phyloP scores from a whole-genome alignment of 805 yeast genomes.

The Myxozyma vanderwaltii region DNA sequence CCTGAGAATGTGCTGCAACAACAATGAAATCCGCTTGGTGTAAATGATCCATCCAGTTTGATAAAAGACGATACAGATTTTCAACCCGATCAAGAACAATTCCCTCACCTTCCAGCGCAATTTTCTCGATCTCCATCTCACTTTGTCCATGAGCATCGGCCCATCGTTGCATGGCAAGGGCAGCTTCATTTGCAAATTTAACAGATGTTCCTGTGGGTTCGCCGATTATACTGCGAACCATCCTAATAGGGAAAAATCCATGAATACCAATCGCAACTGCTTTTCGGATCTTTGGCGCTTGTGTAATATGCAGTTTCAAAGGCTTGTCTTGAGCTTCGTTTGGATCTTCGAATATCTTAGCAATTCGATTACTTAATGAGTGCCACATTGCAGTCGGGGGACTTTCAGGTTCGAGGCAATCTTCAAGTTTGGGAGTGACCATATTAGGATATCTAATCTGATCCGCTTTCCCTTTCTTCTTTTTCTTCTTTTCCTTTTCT shows the following conservation, averaged over 20 bases:
- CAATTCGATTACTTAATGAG: conserved; percentile 13
- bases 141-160: conserved; percentile 48
- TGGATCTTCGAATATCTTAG: conserved; percentile 10
- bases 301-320: conserved; percentile 9
- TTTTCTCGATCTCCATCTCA: conserved; percentile 69
- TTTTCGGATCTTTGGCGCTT: conserved; percentile 40
- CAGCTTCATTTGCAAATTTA: conserved; percentile 89
- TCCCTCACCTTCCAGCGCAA: conserved; percentile 93
- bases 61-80: conserved; percentile 70
- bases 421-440: conserved; percentile 27
- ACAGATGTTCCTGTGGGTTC: conserved; percentile 96
- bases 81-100: conserved; percentile 83
- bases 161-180: conserved; percentile 70
- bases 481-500: conserved; percentile 18
- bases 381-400: conserved; percentile 15
- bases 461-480: conserved; percentile 23
- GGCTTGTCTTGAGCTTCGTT: not conserved
- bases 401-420: conserved; percentile 16
- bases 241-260: conserved; percentile 90
- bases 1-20: conserved; percentile 94
- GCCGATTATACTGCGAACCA: conserved; percentile 84
- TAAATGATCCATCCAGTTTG: conserved; percentile 63
- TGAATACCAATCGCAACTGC: conserved; percentile 90
- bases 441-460: conserved; percentile 25
- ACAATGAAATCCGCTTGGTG: conserved; percentile 76